Conservation (phyloP, 1,139 yeast species). For the Blastobotrys petasosporus region DNA sequence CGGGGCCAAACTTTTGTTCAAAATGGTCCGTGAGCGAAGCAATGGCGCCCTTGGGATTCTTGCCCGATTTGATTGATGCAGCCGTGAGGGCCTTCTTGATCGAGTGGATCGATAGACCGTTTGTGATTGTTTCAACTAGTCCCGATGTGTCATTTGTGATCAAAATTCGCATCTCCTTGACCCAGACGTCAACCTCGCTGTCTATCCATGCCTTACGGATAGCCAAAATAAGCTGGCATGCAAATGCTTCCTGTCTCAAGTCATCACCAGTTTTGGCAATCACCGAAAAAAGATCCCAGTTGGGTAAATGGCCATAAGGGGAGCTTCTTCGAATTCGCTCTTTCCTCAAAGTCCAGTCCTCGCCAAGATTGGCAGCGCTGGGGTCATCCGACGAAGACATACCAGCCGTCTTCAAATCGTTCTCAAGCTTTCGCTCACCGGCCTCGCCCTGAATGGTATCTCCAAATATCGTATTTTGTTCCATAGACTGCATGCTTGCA, state of each 20-base stretch:
- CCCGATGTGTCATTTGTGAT: slow-evolving; percentile 90
- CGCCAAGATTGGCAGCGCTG: slow-evolving; percentile 62
- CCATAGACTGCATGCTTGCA: slow-evolving; percentile 83
- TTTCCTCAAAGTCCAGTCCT: slow-evolving; percentile 84
- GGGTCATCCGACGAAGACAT: slow-evolving; percentile 40
- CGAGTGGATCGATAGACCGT: slow-evolving; percentile 88
- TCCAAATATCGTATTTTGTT: slow-evolving; percentile 45
- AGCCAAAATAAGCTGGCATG: slow-evolving; percentile 84
- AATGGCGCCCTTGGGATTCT: slow-evolving; percentile 60
- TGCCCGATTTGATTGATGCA: slow-evolving; percentile 59
- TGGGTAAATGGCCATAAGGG: slow-evolving; percentile 73
- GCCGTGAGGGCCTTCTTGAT: slow-evolving; percentile 87
- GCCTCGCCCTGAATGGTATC: slow-evolving; percentile 63
- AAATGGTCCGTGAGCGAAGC: slow-evolving; percentile 76
- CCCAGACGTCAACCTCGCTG: slow-evolving; percentile 71
- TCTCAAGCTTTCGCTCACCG: slow-evolving; percentile 85
- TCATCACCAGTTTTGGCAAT: slow-evolving; percentile 96
- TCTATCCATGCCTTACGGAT: slow-evolving; percentile 79
- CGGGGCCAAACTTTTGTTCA: slow-evolving; percentile 60
- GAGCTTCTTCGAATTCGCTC: slow-evolving; percentile 72
- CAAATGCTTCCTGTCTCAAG: slow-evolving; percentile 93
- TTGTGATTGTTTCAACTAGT: slow-evolving; percentile 88
- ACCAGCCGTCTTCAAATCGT: slow-evolving; percentile 79
- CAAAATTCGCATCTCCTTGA: slow-evolving; percentile 83
- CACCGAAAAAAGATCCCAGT: slow-evolving; percentile 93